Conservation (phyloP, 805 yeast species). For the Monosporozyma servazzii region DNA sequence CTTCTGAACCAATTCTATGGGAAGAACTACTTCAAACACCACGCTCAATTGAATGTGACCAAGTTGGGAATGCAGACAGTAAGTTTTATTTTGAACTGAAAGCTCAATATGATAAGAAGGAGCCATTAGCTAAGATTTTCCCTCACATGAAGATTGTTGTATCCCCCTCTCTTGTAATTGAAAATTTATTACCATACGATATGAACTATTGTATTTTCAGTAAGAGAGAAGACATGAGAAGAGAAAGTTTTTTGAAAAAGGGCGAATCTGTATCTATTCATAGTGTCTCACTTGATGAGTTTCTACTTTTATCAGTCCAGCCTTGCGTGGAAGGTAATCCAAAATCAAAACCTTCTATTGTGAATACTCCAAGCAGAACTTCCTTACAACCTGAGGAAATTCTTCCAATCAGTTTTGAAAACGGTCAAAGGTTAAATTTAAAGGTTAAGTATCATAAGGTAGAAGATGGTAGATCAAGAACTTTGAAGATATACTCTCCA, state of each 20-base stretch:
- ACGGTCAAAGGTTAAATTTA: slow-evolving; percentile 60
- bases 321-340: slow-evolving; percentile 39
- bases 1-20: slow-evolving; percentile 58
- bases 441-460: slow-evolving; percentile 52
- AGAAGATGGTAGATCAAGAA: slow-evolving; percentile 43
- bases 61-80: slow-evolving; percentile 33
- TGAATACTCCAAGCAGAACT: slow-evolving; percentile 44
- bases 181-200: slow-evolving; percentile 78
- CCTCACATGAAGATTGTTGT: slow-evolving; percentile 75
- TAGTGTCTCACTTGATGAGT: slow-evolving; percentile 63
- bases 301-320: slow-evolving; percentile 60
- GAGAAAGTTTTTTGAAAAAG: slow-evolving; percentile 51
- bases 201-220: slow-evolving; percentile 68
- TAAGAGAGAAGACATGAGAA: slow-evolving; percentile 56
- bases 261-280: slow-evolving; percentile 71
- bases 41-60: slow-evolving; percentile 51
- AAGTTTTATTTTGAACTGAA: slow-evolving; percentile 64
- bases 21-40: slow-evolving; percentile 42
- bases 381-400: slow-evolving; percentile 48
- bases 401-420: slow-evolving; percentile 44
- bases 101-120: slow-evolving; percentile 53
- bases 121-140: slow-evolving; percentile 63
- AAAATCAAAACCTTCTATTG: slow-evolving; percentile 30
- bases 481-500: slow-evolving; percentile 70
- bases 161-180: slow-evolving; percentile 79